phyloP scores from a whole-genome alignment of 2,329 filamentous ascomycete genomes.

The Stemphylium beticola region DNA sequence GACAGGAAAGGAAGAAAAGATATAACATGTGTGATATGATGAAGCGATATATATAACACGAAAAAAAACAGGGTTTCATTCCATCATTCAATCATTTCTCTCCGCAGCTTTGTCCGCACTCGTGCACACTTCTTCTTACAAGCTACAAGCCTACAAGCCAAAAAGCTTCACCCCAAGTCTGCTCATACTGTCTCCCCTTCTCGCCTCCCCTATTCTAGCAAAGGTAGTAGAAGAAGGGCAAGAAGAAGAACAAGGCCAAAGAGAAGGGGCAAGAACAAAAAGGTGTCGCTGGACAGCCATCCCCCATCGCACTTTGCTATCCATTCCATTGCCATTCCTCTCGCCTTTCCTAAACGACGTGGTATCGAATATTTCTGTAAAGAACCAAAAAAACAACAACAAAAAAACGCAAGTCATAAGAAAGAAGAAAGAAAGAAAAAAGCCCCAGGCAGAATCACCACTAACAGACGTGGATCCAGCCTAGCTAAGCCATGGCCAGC shows the following conservation, averaged over 20 bases:
- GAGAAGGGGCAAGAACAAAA: neutral
- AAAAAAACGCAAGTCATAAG: neutral
- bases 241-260: neutral
- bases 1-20: neutral
- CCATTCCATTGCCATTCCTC: no score
- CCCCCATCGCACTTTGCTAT: neutral
- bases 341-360: neutral
- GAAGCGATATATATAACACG: no score
- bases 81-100: slow-evolving; percentile 10
- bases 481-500: no score
- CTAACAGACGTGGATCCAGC: no score
- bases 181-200: no score
- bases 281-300: neutral
- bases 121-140: no score
- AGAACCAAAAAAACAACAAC: neutral
- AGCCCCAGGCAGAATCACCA: no score
- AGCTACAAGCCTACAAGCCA: no score
- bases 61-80: slow-evolving; percentile 6
- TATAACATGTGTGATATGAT: neutral
- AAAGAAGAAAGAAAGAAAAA: neutral
- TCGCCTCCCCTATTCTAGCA: no score
- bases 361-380: neutral
- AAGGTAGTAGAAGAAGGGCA: no score
- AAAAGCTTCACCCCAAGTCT: no score
- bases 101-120: no score